Evolutionary conservation across 1,284 basidiomycete species (phyloP).

Genomic region (Schizophyllum commune): DNA sequence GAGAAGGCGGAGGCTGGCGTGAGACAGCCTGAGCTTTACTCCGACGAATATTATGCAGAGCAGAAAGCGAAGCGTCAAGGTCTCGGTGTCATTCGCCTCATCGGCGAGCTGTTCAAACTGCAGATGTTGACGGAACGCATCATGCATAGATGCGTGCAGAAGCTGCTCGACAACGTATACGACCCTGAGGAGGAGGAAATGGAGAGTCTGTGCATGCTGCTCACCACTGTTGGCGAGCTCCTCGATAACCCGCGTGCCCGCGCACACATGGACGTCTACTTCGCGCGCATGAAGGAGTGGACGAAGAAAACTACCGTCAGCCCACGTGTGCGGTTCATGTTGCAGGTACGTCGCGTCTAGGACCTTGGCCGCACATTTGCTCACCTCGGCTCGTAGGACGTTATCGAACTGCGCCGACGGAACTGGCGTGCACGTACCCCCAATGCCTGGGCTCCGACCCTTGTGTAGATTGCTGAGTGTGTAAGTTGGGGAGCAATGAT

Average conservation of each 20-base stretch:
- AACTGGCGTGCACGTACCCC: conserved; percentile 6
- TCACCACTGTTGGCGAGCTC: conserved; percentile 79
- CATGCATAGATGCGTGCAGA: conserved; percentile 72
- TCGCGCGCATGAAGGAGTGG: conserved; percentile 79
- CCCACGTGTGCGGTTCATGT: conserved; percentile 90
- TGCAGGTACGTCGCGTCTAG: conserved; percentile 54
- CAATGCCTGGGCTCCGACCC: no score
- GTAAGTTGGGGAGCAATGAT: no score
- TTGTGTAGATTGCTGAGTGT: no score
- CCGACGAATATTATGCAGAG: conserved; percentile 93
- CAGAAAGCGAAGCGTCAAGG: conserved; percentile 95
- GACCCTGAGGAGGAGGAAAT: conserved; percentile 96
- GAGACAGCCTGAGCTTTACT: no score
- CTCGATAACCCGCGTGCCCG: conserved; percentile 77
- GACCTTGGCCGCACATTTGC: not conserved
- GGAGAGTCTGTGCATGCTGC: conserved; percentile 87
- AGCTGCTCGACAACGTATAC: conserved; percentile 82
- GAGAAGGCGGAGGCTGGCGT: conserved; percentile 55
- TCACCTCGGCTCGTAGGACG: conserved; percentile 5
- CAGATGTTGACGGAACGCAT: conserved; percentile 65
- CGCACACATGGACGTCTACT: conserved; percentile 87
- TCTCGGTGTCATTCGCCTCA: conserved; percentile 88
- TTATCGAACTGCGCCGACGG: conserved; percentile 9
- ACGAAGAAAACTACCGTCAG: conserved; percentile 66
- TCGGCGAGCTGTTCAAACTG: conserved; percentile 77